These are phyloP conservation scores for Podaxis rugospora DNA, from an alignment of 768 basidiomycete species.

Conservation along the genomic window DNA sequence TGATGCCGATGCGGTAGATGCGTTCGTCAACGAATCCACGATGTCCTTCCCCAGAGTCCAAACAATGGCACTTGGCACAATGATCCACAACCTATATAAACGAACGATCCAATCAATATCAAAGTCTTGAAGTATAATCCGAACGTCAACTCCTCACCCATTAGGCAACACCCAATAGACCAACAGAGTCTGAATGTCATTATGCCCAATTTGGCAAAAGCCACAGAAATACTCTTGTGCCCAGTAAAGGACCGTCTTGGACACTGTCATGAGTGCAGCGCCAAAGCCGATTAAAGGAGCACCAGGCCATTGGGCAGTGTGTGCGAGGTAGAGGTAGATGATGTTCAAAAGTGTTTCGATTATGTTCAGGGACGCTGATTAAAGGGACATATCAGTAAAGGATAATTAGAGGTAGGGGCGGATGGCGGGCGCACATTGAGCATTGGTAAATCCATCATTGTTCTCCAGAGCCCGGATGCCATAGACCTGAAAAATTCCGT, in stretches of 20 bases:
- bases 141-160: slow-evolving; percentile 44
- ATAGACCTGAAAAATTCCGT: slow-evolving; percentile 49
- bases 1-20: slow-evolving; percentile 4
- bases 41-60: slow-evolving; percentile 63
- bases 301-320: slow-evolving; percentile 53
- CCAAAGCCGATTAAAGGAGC: slow-evolving; percentile 76
- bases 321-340: slow-evolving; percentile 70
- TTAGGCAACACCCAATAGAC: slow-evolving; percentile 75
- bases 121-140: not conserved
- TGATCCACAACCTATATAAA: slow-evolving; percentile 62
- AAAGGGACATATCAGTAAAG: not conserved
- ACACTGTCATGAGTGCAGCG: slow-evolving; percentile 71
- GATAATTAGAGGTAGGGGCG: not conserved
- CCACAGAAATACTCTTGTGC: slow-evolving; percentile 76
- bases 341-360: slow-evolving; percentile 76
- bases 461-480: slow-evolving; percentile 60
- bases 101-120: not conserved
- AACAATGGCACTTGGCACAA: slow-evolving; percentile 62
- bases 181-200: slow-evolving; percentile 44
- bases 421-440: slow-evolving; percentile 55
- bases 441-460: slow-evolving; percentile 78
- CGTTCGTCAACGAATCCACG: slow-evolving; percentile 31
- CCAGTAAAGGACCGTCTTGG: slow-evolving; percentile 84
- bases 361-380: slow-evolving; percentile 69
- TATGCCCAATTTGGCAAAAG: slow-evolving; percentile 74